Percentiles rank a stretch among this genome's conserved stretches.
These are phyloP conservation scores for Viridothelium virens DNA, from an alignment of 495 filamentous ascomycete genomes.

Conservation along the genomic window DNA sequence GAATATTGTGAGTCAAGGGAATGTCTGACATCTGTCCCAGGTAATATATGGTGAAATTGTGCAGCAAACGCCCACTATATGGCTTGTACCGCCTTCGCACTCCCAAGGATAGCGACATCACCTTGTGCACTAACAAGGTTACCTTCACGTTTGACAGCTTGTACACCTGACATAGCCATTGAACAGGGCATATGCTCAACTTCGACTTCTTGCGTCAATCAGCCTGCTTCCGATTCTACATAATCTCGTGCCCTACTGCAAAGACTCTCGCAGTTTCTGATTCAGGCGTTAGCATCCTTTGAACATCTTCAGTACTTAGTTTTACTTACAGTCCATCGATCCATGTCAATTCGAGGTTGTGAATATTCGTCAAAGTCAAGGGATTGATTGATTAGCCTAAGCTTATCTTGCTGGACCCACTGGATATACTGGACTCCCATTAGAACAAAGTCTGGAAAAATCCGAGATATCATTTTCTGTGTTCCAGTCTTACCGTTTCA, in stretches of 20 bases:
- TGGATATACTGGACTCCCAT: constrained; percentile 16
- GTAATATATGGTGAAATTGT: no score
- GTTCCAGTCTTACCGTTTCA: constrained; percentile 20
- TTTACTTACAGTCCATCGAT: constrained; percentile 15
- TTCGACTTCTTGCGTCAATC: no score
- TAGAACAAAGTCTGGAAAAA: neutral
- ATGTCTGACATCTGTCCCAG: no score
- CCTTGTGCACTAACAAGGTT: no score
- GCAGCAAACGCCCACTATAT: no score
- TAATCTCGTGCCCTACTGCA: neutral
- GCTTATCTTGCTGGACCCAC: constrained; percentile 19
- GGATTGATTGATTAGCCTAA: constrained; percentile 14
- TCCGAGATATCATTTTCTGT: neutral
- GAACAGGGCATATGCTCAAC: no score
- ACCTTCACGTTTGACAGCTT: neutral
- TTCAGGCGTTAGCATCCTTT: neutral
- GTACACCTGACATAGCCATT: no score
- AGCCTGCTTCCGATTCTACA: neutral
- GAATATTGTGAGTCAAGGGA: no score
- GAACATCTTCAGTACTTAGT: neutral
- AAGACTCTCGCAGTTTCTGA: neutral
- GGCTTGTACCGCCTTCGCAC: no score
- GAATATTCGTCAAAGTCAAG: neutral
- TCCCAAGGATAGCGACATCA: no score
- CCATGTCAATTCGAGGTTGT: constrained; percentile 10